Evolutionary conservation across 2,329 filamentous ascomycete genomes (phyloP), one percentile per base, ranked within the genome.

Genomic region (Fonsecaea nubica): DNA sequence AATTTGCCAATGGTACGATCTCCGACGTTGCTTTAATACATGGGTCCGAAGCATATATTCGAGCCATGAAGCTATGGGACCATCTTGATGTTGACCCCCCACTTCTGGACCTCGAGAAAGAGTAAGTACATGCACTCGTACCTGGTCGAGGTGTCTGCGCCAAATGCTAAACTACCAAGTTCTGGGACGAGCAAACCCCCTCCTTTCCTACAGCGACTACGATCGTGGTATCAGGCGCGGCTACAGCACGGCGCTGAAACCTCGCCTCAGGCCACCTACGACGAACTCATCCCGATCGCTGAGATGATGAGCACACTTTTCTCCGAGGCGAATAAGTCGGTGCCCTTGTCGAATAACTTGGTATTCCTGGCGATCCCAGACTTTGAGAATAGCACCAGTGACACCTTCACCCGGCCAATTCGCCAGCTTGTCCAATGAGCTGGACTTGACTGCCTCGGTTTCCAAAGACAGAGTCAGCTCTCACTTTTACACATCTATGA

Each of bases 1-100:
- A 54, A 62, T 62, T 62, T 62, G 32, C 58, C 30, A 54, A 62
- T 54, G 58, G 58, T 40, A 62, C 58, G n/a, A 62, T 42, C 58
- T 53, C 48, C 48, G 45, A 62, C 35, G 58, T 62, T 42, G 58
- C 58, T 54, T 36, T 62, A 5, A 36, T 54, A 54, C 33, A 53
- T 30, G 58, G 58, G 40, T 54, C 42, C 45, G 58, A 62, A 40
- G 58, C 58, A 54, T 62, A 62, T 40, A 36, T 38, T 62, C 45
- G 32, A 30, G 58, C 58, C 30, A 62, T 62, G 58, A 54, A 62
- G 33, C 48, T n/a, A 36, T 62, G 58, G 48, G 30, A 54, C 30
- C 58, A 54, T 62, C 33, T 62, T 38, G 58, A 53, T 36, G 12
- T 38, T 53, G 48, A 38, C 8, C 58, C 18, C 45, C 45, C 10